These are phyloP conservation scores for Phaffomyces antillensis DNA, from an alignment of 805 yeast species.

Conservation along the genomic window DNA sequence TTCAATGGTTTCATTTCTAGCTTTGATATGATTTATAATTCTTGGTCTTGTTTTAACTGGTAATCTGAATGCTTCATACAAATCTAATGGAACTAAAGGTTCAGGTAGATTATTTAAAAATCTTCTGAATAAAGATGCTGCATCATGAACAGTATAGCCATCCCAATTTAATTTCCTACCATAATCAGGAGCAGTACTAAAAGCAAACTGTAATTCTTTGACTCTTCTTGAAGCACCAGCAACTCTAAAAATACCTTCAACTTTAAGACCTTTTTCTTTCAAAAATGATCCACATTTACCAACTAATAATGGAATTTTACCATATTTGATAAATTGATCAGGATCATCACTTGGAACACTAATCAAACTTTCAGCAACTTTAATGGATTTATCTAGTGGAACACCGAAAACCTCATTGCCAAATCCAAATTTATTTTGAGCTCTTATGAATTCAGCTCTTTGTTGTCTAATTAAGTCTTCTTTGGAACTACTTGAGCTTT, in stretches of 20 bases:
- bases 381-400: conserved; percentile 60
- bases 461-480: conserved; percentile 25
- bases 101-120: conserved; percentile 85
- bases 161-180: conserved; percentile 86
- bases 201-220: conserved; percentile 74
- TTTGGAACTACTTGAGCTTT: not conserved
- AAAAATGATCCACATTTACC: conserved; percentile 89
- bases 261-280: conserved; percentile 67
- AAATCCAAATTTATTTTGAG: conserved; percentile 28
- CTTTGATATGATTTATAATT: conserved; percentile 57
- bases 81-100: conserved; percentile 75
- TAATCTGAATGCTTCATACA: conserved; percentile 71
- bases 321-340: conserved; percentile 68
- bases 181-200: conserved; percentile 82
- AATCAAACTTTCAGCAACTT: conserved; percentile 71
- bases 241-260: conserved; percentile 89
- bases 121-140: conserved; percentile 83
- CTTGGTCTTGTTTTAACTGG: conserved; percentile 63
- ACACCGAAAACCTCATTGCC: conserved; percentile 68
- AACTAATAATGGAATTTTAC: conserved; percentile 87
- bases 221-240: conserved; percentile 89
- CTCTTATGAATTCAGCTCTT: conserved; percentile 31
- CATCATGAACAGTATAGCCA: conserved; percentile 93
- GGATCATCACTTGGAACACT: conserved; percentile 50
- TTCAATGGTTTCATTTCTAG: conserved; percentile 39